Evolutionary conservation across 306 rosid species (phyloP).

Genomic region (Alnus glutinosa): DNA sequence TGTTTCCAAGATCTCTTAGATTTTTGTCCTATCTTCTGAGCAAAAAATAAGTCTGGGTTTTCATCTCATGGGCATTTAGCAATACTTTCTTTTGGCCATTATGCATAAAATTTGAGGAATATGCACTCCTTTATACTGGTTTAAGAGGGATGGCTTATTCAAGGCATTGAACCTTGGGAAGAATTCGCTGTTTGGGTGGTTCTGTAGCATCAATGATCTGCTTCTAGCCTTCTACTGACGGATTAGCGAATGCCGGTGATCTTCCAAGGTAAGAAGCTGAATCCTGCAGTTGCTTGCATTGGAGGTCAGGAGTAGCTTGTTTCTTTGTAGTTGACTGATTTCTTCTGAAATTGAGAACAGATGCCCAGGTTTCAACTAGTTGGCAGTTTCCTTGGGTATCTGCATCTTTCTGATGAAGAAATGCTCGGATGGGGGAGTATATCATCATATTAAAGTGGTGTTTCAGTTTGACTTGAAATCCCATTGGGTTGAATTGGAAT

Average conservation of each 20-base stretch:
- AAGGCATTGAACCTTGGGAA: conserved; percentile 12
- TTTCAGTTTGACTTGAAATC: not conserved
- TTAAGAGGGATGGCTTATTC: conserved; percentile 8
- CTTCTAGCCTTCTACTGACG: not conserved
- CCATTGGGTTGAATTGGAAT: not conserved
- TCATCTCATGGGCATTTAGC: not conserved
- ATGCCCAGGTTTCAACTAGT: not conserved
- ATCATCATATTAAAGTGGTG: not conserved
- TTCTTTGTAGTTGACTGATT: not conserved
- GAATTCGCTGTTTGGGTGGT: not conserved
- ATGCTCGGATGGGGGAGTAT: not conserved
- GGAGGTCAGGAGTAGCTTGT: not conserved
- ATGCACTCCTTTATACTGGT: not conserved
- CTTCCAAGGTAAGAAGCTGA: conserved; percentile 20
- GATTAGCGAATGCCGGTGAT: not conserved
- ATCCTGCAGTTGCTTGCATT: not conserved
- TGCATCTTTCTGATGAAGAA: conserved; percentile 2
- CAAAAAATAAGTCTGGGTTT: not conserved
- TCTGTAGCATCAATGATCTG: conserved; percentile 6
- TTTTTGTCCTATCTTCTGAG: not conserved
- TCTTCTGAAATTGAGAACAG: not conserved
- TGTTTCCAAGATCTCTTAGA: not conserved
- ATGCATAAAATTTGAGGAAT: not conserved
- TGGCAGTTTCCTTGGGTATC: not conserved
- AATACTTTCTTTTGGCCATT: not conserved